Base-by-base conservation (phyloP, 352 stramenopile species). In the Phytophthora parvispora region DNA sequence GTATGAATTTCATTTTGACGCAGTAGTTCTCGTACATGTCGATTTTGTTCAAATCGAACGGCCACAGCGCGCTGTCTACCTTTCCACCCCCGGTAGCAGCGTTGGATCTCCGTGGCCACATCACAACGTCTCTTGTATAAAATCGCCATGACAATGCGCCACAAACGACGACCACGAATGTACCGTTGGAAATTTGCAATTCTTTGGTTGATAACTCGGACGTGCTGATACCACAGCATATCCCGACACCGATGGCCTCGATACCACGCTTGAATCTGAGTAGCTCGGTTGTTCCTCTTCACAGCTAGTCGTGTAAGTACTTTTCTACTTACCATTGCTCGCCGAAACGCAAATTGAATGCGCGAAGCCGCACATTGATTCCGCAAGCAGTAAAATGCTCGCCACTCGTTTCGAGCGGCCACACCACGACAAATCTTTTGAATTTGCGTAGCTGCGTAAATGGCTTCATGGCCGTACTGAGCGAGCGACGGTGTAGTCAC, bases 391-490 rank as follows among this genome's bases (percentile, higher is more conserved):
- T 85, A 66, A 32, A 86, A 78, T 0, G 62, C 62, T 27, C 65
- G 61, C 49, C 90, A 74, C 6, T 64, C 60, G n/a, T 38, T 65
- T 1, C 86, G 68, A 32, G 74, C 69, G 5, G 58, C 59, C 12
- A 75, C 60, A 2, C 83, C 86, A 9, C 82, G 78, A 24, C 72
- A 50, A 29, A 89, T 67, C 29, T 80, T 80, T 59, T 93, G 86
- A 31, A 91, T 89, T 51, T 86, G 75, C 13, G 69, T 85, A 49
- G 81, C 83, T 28, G 86, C 86, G 45, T 87, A 89, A 45, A 70
- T 81, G 42, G 80, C 76, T 56, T 93, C 86, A 15, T 84, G 70
- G 1, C 72, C 74, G 18, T 89, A 89, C 3, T 59, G 55, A 5
- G 20, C 18, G 36, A 47, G 15, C 6, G 40, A 58, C n/a, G 38